phyloP scores from a whole-genome alignment of 148 eudicot species.

The Chenopodium berlandieri region DNA sequence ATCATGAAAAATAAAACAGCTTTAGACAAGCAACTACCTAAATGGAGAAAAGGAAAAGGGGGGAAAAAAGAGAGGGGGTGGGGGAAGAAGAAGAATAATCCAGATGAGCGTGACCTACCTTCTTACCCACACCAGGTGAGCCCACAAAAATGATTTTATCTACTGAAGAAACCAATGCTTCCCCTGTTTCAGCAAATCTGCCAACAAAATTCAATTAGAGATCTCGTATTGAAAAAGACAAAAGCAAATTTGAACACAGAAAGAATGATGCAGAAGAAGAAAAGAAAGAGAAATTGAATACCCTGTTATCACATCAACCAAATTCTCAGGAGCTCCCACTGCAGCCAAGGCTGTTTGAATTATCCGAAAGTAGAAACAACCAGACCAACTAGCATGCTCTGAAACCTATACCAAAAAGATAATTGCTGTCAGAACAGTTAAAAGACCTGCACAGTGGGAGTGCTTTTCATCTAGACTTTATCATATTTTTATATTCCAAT shows the following conservation, averaged over 20 bases:
- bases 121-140: constrained; percentile 94
- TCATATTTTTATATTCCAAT: not conserved
- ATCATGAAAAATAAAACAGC: not conserved
- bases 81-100: not conserved
- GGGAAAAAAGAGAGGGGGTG: not conserved
- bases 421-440: constrained; percentile 5
- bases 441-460: not conserved
- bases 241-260: not conserved
- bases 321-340: constrained; percentile 98
- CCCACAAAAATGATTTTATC: constrained; percentile 99
- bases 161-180: constrained; percentile 92
- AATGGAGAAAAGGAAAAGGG: not conserved
- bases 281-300: constrained; percentile 29
- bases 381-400: constrained; percentile 99
- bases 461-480: not conserved
- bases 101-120: constrained; percentile 51
- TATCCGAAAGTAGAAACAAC: constrained; percentile 90
- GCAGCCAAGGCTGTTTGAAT: constrained; percentile 97
- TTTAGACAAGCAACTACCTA: not conserved
- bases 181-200: constrained; percentile 99
- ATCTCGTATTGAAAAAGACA: constrained; percentile 14
- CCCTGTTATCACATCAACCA: constrained; percentile 99
- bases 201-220: constrained; percentile 20
- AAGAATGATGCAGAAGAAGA: not conserved
- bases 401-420: constrained; percentile 59